A percentile compares a stretch with the other conserved stretches of the same genome.
phyloP scores from a whole-genome alignment of 2,329 filamentous ascomycete species.

The Fusarium paranaense region DNA sequence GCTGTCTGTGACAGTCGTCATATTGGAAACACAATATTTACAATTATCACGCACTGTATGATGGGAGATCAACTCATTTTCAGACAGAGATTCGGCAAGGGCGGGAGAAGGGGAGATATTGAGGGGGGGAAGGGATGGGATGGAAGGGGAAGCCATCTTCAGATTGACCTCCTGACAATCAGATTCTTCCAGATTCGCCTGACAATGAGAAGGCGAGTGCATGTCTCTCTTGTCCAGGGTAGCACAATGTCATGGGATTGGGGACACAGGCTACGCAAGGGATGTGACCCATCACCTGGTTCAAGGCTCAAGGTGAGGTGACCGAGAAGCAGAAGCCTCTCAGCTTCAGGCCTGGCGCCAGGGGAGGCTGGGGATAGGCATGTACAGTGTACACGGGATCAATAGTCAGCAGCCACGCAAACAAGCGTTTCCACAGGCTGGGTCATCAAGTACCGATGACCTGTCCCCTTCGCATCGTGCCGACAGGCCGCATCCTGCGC shows the following conservation, averaged over 20 bases:
- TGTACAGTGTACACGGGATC: slow-evolving; percentile 15
- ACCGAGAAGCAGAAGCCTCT: slow-evolving; percentile 9
- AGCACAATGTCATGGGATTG: slow-evolving; percentile 28
- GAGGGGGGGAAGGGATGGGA: background rate
- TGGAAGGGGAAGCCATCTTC: slow-evolving; percentile 2
- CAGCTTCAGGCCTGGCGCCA: slow-evolving; percentile 14
- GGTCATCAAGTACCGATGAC: background rate
- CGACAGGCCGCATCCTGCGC: background rate
- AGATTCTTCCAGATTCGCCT: slow-evolving; percentile 15
- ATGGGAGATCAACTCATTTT: background rate
- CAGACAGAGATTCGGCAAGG: slow-evolving; percentile 16
- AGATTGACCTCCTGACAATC: slow-evolving; percentile 16
- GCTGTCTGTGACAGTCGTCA: slow-evolving; percentile 8
- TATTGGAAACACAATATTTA: slow-evolving; percentile 33
- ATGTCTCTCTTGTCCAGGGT: slow-evolving; percentile 25
- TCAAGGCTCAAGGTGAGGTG: slow-evolving; percentile 17
- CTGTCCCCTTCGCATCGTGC: background rate
- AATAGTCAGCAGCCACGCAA: slow-evolving; percentile 9
- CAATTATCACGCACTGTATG: slow-evolving; percentile 10
- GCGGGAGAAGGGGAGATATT: slow-evolving; percentile 2
- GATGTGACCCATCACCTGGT: slow-evolving; percentile 30
- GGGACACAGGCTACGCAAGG: slow-evolving; percentile 1
- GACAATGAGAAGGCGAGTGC: slow-evolving; percentile 2
- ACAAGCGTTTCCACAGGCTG: background rate
- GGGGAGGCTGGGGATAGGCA: slow-evolving; percentile 12